Base-by-base conservation (phyloP, 495 filamentous ascomycete species). In the Penicillium waksmanii region DNA sequence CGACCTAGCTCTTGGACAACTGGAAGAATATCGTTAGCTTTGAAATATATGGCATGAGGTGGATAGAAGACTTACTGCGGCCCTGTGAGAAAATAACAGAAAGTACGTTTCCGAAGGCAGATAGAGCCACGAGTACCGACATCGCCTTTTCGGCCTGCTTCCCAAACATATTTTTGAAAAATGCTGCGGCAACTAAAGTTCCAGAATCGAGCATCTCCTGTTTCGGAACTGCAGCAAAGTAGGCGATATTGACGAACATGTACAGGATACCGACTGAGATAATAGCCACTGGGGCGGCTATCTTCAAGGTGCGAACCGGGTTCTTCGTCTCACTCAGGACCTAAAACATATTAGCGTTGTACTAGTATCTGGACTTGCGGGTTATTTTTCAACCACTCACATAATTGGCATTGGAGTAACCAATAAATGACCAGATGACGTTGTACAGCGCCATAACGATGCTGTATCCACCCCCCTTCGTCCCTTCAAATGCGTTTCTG, bases 41-140 rank as follows among this genome's bases (percentile, higher is more conserved):
- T 31, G 27, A 31, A 6, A 7, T 31, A 9, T 6, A 8, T 31
- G 5, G 8, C 27, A 31, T 31, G 8, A 31, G 27, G 86, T 81
- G 34, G 89, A 74, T 71, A 34, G 36, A 43, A 53, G 40, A 73
- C 67, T 56, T 76, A 66, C 77, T 78, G 52, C 87, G 80, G 18
- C 84, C 83, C 65, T 89, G 87, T 0, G 86, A 86, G 69, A 90
- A 92, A 51, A 86, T 85, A 56, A 90, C 85, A 38, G 81, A 81
- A 38, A 90, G 70, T 33, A 91, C 87, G 63, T 91, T 92, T 17
- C 87, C 88, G 60, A 89, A 82, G 10, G 86, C 86, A 35, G 86
- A 89, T n/a, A 91, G 69, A 2, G 88, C 87, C 15, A 91, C 87
- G 50, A 90, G 88, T 35, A 87, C 87, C 11, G 86, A 85, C 57